Conservation (phyloP, 2,329 filamentous ascomycete genomes). For the Pyrenophora tritici-repentis region DNA sequence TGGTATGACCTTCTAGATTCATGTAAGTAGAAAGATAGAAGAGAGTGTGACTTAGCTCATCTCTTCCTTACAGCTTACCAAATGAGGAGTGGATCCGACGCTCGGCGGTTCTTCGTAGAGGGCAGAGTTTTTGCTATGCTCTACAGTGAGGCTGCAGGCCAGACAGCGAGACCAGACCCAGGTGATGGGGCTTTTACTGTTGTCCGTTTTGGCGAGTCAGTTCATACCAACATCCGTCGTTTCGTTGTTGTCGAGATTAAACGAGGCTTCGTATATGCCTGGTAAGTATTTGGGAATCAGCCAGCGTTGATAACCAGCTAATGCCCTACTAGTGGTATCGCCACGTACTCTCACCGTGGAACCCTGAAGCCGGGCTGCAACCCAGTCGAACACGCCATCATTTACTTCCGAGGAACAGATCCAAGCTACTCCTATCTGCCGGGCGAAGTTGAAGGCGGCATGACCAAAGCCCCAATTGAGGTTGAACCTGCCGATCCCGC, state of each 20-base stretch:
- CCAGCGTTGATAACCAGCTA: too few species aligned
- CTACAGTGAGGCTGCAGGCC: slow-evolving; percentile 19
- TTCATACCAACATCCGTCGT: slow-evolving; percentile 31
- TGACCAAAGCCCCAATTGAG: slow-evolving; percentile 47
- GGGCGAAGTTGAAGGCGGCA: slow-evolving; percentile 38
- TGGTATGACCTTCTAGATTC: slow-evolving; percentile 14
- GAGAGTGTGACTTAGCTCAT: neutral
- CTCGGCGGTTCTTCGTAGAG: slow-evolving; percentile 19
- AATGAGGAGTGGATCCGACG: slow-evolving; percentile 24
- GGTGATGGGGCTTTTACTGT: slow-evolving; percentile 16
- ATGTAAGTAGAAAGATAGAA: neutral
- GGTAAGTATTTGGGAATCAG: slow-evolving; percentile 8
- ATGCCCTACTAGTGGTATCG: slow-evolving; percentile 41
- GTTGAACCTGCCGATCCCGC: slow-evolving; percentile 30
- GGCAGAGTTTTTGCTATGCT: slow-evolving; percentile 34
- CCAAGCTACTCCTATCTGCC: slow-evolving; percentile 13
- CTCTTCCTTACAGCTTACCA: slow-evolving; percentile 16
- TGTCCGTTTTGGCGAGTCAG: slow-evolving; percentile 18
- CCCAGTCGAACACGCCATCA: slow-evolving; percentile 45
- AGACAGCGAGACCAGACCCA: neutral
- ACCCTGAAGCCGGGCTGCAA: slow-evolving; percentile 46
- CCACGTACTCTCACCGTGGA: slow-evolving; percentile 48
- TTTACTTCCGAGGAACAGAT: slow-evolving; percentile 31
- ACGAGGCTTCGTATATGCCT: slow-evolving; percentile 31
- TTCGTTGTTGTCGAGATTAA: slow-evolving; percentile 32